Conservation (phyloP, 2,329 filamentous ascomycete genomes). For the Alternaria brassicae region DNA sequence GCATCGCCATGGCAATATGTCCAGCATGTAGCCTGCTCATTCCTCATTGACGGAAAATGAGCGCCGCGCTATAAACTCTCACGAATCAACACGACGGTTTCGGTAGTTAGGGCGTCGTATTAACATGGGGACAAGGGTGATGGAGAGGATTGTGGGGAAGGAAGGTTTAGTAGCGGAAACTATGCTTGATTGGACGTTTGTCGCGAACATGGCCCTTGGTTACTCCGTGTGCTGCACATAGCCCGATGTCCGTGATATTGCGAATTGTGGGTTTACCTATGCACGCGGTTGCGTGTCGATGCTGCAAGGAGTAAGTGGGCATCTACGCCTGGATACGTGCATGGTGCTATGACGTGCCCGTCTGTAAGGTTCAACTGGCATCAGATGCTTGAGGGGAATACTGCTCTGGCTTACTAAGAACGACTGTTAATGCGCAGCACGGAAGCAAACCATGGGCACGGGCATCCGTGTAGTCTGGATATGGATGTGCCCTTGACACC, state of each 20-base stretch:
- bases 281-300: neutral
- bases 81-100: constrained; percentile 17
- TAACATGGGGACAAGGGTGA: constrained; percentile 18
- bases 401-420: too few relatives aligned
- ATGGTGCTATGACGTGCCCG: neutral
- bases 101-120: constrained; percentile 10
- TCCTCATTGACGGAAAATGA: constrained; percentile 18
- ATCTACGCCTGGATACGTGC: neutral
- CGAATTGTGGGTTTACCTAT: neutral
- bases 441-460: too few relatives aligned
- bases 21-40: neutral
- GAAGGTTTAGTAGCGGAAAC: constrained; percentile 12
- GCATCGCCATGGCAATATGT: neutral
- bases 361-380: neutral
- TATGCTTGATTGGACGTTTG: constrained; percentile 17
- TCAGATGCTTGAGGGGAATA: neutral
- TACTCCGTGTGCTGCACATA: neutral
- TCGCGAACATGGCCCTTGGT: neutral
- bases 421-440: too few relatives aligned
- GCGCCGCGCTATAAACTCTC: constrained; percentile 5
- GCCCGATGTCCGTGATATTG: constrained; percentile 1
- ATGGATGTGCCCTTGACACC: too few relatives aligned
- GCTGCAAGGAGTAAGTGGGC: too few relatives aligned
- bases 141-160: constrained; percentile 26
- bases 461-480: too few relatives aligned